Base-by-base conservation (phyloP, 371 early-diverging fungal genomes). In the Apophysomyces variabilis region DNA sequence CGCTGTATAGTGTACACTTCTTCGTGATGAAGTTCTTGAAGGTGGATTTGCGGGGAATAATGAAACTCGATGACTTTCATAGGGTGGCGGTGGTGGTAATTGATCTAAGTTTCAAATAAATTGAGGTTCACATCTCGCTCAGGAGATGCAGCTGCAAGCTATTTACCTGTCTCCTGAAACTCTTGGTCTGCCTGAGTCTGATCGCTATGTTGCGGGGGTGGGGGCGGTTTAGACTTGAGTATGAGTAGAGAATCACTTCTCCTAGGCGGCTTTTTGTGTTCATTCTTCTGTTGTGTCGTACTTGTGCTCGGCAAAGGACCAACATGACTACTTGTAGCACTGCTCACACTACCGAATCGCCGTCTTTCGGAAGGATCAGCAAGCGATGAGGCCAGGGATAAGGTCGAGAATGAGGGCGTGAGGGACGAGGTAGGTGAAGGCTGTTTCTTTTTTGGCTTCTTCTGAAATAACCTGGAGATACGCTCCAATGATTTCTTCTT, bases 391-490 rank as follows among this genome's bases (percentile, higher is more conserved):
- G 75, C 69, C 3, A 76, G 61, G 5, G 73, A 76, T 21, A 77
- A 32, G 7, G 71, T 54, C 12, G 72, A 76, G 47, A 50, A 50
- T 21, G 54, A 50, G 21, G 54, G 54, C 21, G 54, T 50, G 21
- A 67, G 57, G 57, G 76, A 76, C 21, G 65, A 37, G 21, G 67
- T 50, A 6, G 65, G 58, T 21, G 69, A 66, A 16, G 70, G 18
- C 50, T 35, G 26, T 38, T 74, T 72, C 36, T 70, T 64, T 54
- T 81, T 80, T 4, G 72, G 61, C 41, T 77, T 81, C 56, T 78
- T 78, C 57, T 76, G 78, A 64, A 81, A 81, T 37, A 81, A 58
- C 36, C 75, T 67, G 9, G 81, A 81, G 35, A 81, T 73, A 58
- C 81, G 73, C 54, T 76, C 76, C 45, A 78, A 65, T 12, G 76